Base-by-base conservation (phyloP, 1,284 basidiomycete species). In the Ustilago loliicola region DNA sequence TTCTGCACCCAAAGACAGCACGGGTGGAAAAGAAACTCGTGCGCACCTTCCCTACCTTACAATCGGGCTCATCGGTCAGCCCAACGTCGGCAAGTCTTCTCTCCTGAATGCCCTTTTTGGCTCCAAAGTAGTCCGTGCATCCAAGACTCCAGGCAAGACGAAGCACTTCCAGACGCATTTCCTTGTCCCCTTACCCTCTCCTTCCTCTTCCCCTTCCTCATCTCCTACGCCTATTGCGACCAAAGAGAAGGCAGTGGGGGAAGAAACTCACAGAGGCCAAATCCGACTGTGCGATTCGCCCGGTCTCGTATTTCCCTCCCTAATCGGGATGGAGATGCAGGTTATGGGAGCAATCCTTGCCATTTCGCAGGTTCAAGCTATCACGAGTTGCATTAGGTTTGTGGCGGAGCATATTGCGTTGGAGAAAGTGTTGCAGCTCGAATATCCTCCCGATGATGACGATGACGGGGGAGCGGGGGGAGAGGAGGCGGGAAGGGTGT, bases 41-140 rank as follows among this genome's bases (percentile, higher is more conserved):
- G 40, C 67, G 25, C 72, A 66, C 34, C 62, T 77, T 1, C 73
- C 77, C 15, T 79, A 77, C 27, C 75, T 81, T 17, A 77, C 73
- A 17, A 70, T 81, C 27, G 80, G 80, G 1, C 75, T 81, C 48
- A 78, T 81, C 23, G 80, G 93, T 11, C 94, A 96, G 83, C 95
- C 95, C 10, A 97, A 96, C 84, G 94, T 96, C 36, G 95, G 95
- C 30, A 98, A 98, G 85, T 94, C 93, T 0, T 94, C 93, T 0
- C 88, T 97, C 2, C 87, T 98, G 51, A 98, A 98, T 83, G 95
- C 95, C 0, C 87, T 98, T 3, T 93, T 98, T 76, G 94, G 94
- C 15, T 88, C 89, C n/a, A 90, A 89, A 58, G 92, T 91, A 83
- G 95, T 96, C 1, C 90, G 92, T 73, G 94, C 95, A 3, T 95